phyloP scores from a whole-genome alignment of 1,139 yeast species.

The Wickerhamomyces sp. region DNA sequence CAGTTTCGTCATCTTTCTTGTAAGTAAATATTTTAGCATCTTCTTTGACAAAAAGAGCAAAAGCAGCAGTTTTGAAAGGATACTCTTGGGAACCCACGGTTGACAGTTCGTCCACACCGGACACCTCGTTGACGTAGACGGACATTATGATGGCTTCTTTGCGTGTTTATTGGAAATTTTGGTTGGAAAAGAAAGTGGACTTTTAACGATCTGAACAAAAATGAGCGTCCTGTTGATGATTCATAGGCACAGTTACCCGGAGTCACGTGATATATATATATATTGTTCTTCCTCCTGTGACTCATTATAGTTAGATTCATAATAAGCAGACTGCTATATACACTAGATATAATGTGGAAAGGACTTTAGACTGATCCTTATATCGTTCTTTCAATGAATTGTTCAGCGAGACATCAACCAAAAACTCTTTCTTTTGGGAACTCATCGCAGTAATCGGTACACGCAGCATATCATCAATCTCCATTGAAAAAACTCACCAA shows the following conservation, averaged over 20 bases:
- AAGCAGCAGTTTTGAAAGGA: conserved; percentile 84
- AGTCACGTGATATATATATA: too few relatives aligned
- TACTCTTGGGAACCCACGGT: conserved; percentile 55
- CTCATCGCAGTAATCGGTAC: not conserved
- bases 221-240: too few relatives aligned
- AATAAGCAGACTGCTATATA: too few relatives aligned
- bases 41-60: conserved; percentile 51
- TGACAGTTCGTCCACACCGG: conserved; percentile 59
- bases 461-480: not conserved
- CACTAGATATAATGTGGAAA: too few relatives aligned
- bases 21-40: conserved; percentile 61
- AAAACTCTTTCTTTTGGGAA: not conserved
- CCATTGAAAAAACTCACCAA: conserved; percentile 1
- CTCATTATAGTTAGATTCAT: too few relatives aligned
- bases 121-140: conserved; percentile 63
- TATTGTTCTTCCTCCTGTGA: too few relatives aligned
- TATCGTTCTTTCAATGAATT: too few relatives aligned
- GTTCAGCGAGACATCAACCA: not conserved
- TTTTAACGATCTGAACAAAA: not conserved
- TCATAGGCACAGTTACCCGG: too few relatives aligned
- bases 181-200: too few relatives aligned
- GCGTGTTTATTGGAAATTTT: not conserved
- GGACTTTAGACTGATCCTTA: too few relatives aligned
- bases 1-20: conserved; percentile 60
- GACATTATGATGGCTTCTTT: not conserved